These are phyloP conservation scores for Cubamyces lactineus DNA, from an alignment of 768 basidiomycete species.

Conservation along the genomic window DNA sequence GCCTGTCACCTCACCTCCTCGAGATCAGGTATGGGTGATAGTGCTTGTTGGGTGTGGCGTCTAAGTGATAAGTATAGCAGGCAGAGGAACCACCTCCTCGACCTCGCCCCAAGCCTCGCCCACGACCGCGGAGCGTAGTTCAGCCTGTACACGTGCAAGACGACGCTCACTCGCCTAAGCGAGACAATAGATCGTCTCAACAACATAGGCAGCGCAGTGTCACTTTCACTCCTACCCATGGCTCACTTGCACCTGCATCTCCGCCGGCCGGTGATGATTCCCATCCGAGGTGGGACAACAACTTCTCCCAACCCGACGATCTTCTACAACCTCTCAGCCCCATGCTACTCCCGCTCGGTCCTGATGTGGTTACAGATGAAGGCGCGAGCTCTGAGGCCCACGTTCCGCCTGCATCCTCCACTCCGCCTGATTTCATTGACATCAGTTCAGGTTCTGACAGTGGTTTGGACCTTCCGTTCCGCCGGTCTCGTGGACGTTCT, in stretches of 20 bases:
- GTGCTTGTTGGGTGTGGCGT: not conserved
- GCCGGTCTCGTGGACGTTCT: not conserved
- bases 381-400: constrained; percentile 6
- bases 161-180: not conserved
- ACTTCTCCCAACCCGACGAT: not conserved
- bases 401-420: constrained; percentile 3
- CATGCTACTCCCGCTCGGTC: constrained; percentile 24
- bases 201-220: constrained; percentile 11
- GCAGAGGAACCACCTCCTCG: not conserved
- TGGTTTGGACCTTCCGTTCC: not conserved
- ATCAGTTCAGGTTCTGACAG: not conserved
- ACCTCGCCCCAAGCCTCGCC: constrained; percentile 9
- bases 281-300: not conserved
- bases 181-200: not conserved
- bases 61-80: not conserved
- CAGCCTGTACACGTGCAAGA: not conserved
- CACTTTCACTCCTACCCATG: constrained; percentile 3
- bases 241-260: not conserved
- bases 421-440: constrained; percentile 9
- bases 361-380: not conserved
- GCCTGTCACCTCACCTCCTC: not conserved
- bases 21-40: not conserved
- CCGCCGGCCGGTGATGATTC: not conserved
- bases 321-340: not conserved
- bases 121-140: not conserved